Evolutionary conservation across 805 yeast species (phyloP).

Genomic region (Millerago galiae): DNA sequence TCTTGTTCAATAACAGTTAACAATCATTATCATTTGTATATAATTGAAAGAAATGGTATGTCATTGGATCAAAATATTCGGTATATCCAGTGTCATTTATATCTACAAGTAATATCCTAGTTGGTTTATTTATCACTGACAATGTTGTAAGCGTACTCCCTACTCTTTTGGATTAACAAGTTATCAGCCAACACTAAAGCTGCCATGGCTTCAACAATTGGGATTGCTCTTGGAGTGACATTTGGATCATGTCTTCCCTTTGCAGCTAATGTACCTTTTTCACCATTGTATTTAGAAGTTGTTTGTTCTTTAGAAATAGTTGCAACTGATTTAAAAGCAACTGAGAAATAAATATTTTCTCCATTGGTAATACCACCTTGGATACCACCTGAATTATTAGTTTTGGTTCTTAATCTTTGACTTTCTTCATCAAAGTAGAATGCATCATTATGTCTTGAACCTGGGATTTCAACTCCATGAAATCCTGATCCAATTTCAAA

Average conservation of each 20-base stretch:
- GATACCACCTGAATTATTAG: conserved; percentile 94
- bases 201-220: conserved; percentile 97
- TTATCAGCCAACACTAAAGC: conserved; percentile 91
- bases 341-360: conserved; percentile 87
- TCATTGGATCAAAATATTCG: too few relatives aligned
- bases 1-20: too few relatives aligned
- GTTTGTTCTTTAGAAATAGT: conserved; percentile 91
- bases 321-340: conserved; percentile 97
- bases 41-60: too few relatives aligned
- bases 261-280: conserved; percentile 82
- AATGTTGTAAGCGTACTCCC: conserved; percentile 47
- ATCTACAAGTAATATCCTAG: too few relatives aligned
- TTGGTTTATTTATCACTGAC: background rate
- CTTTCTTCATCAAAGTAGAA: conserved; percentile 56
- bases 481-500: conserved; percentile 98
- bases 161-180: conserved; percentile 75
- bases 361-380: conserved; percentile 99
- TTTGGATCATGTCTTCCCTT: conserved; percentile 98
- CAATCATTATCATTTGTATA: too few relatives aligned
- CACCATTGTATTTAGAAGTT: conserved; percentile 86
- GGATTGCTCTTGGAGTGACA: conserved; percentile 97
- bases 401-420: conserved; percentile 70
- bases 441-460: conserved; percentile 90
- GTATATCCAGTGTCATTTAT: too few relatives aligned
- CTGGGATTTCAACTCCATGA: conserved; percentile 81